These are phyloP conservation scores for Lepidopterella palustris DNA, from an alignment of 495 filamentous ascomycete species.

Conservation along the genomic window DNA sequence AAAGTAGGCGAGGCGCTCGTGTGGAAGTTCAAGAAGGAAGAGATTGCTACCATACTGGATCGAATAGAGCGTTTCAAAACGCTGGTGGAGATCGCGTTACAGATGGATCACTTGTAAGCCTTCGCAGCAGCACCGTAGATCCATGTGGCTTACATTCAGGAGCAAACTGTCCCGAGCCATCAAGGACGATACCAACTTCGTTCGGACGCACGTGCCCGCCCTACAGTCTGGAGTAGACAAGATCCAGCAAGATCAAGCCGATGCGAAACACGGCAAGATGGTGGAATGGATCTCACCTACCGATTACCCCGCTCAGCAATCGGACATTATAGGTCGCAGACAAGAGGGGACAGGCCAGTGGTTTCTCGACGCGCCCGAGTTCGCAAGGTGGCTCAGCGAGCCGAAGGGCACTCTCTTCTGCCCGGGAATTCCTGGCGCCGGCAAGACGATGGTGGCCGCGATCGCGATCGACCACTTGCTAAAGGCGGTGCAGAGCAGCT, in stretches of 20 bases:
- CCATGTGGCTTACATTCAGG: not conserved
- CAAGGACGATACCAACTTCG: constrained; percentile 10
- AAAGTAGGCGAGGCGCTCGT: constrained; percentile 12
- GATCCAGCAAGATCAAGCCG: constrained; percentile 3
- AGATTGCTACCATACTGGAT: constrained; percentile 17
- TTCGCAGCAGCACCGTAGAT: constrained; percentile 3
- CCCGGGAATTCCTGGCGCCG: constrained; percentile 34
- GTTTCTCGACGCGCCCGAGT: constrained; percentile 36
- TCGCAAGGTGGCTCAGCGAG: constrained; percentile 32
- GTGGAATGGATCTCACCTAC: constrained; percentile 16
- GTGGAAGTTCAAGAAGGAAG: constrained; percentile 28
- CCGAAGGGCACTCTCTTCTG: constrained; percentile 32
- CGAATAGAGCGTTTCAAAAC: constrained; percentile 30
- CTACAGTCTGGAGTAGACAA: not conserved
- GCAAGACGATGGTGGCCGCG: constrained; percentile 25
- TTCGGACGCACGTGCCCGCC: not conserved
- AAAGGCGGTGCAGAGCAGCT: constrained; percentile 4
- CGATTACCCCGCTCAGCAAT: constrained; percentile 29
- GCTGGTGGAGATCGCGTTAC: constrained; percentile 19
- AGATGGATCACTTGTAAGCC: constrained; percentile 31
- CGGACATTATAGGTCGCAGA: constrained; percentile 31
- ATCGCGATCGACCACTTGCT: constrained; percentile 30
- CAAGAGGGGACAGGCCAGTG: constrained; percentile 38
- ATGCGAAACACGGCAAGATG: not conserved
- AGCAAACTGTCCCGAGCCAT: constrained; percentile 26